phyloP scores from a whole-genome alignment of 352 stramenopile species.

The Globisporangium sylvaticum region DNA sequence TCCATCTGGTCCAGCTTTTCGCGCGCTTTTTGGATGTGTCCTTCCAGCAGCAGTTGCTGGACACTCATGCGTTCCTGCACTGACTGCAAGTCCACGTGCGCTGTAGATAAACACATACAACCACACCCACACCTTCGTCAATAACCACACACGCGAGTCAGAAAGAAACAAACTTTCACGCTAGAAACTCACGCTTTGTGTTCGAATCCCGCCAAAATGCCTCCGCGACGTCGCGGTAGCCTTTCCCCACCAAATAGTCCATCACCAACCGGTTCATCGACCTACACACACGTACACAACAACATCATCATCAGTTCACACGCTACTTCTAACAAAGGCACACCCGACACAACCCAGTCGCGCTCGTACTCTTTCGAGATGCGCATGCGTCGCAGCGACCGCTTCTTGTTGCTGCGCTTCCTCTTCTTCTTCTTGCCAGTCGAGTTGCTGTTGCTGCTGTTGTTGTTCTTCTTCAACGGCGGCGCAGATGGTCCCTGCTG shows the following conservation, averaged over 20 bases:
- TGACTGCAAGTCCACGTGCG: constrained; percentile 66
- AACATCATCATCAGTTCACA: neutral
- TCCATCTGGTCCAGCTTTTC: constrained; percentile 54
- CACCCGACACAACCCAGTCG: neutral
- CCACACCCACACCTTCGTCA: neutral
- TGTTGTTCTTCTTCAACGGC: constrained; percentile 15
- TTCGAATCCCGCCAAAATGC: constrained; percentile 68
- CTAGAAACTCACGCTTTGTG: constrained; percentile 52
- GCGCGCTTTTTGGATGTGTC: constrained; percentile 55
- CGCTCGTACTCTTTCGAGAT: constrained; percentile 63
- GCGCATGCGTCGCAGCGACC: constrained; percentile 39
- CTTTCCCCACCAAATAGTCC: constrained; percentile 80
- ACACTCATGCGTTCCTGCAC: constrained; percentile 73
- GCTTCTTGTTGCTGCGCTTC: constrained; percentile 18
- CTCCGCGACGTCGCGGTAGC: constrained; percentile 71
- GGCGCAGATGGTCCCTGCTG: neutral
- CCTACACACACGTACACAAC: constrained; percentile 19
- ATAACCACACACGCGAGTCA: neutral
- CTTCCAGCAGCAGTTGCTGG: constrained; percentile 60
- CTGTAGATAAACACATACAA: constrained; percentile 19
- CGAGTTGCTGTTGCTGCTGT: constrained; percentile 8
- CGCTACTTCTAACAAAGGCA: neutral
- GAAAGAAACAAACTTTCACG: too few species aligned
- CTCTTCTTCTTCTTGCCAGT: constrained; percentile 11
- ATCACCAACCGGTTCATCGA: constrained; percentile 80